Evolutionary conservation across 768 basidiomycete species (phyloP).

Genomic region (Hericium alpestre): DNA sequence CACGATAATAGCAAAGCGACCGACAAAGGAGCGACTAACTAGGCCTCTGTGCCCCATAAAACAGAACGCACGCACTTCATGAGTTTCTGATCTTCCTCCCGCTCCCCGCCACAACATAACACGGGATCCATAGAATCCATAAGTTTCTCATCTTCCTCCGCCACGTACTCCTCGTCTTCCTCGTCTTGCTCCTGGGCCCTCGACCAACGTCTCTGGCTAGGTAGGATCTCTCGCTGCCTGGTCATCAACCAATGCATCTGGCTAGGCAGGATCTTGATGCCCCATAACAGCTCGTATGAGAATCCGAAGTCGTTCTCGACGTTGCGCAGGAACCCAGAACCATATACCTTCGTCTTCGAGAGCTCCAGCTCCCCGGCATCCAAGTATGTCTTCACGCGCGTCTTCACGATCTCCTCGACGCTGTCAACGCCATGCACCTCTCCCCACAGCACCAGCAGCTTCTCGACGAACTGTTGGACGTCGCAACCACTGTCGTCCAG

Average conservation of each 20-base stretch:
- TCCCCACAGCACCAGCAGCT: constrained; percentile 20
- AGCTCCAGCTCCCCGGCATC: neutral
- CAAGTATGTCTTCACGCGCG: neutral
- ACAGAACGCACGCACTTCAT: no score
- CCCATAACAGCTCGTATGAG: neutral
- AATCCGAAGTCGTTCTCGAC: neutral
- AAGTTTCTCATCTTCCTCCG: no score
- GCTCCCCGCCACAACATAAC: no score
- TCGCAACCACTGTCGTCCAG: constrained; percentile 19
- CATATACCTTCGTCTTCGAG: neutral
- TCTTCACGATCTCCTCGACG: neutral
- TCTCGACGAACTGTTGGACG: constrained; percentile 21
- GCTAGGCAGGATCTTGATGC: neutral
- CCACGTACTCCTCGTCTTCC: no score
- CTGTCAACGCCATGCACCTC: constrained; percentile 17
- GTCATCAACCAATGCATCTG: neutral
- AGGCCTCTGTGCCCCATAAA: no score
- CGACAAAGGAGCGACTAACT: no score
- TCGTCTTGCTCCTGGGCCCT: neutral
- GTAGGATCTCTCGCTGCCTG: neutral
- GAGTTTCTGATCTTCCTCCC: no score
- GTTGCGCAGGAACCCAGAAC: neutral
- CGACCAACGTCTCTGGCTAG: neutral
- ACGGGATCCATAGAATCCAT: no score
- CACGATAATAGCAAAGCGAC: no score